These are phyloP conservation scores for Phialophora chinensis DNA, from an alignment of 2,329 filamentous ascomycete genomes.

Conservation along the genomic window DNA sequence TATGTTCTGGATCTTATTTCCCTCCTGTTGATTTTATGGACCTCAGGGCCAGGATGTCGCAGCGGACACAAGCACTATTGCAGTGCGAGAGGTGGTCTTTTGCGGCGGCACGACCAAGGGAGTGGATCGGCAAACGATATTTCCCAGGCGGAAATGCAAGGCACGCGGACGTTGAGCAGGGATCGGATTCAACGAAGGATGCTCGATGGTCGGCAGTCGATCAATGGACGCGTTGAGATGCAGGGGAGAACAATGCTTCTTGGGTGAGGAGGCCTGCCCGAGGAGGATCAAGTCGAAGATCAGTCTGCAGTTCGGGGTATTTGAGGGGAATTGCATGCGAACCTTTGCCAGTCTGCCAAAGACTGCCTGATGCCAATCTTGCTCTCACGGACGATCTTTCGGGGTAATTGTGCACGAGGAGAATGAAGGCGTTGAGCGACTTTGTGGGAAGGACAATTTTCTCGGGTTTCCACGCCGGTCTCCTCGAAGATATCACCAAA, in stretches of 20 bases:
- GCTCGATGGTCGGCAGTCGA: conserved; percentile 15
- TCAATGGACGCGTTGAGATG: conserved; percentile 6
- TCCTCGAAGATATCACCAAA: conserved; percentile 12
- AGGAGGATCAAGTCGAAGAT: conserved; percentile 14
- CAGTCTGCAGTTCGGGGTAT: conserved; percentile 23
- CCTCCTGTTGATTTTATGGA: conserved; percentile 1
- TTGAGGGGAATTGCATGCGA: conserved; percentile 15
- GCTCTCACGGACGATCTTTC: conserved; percentile 7
- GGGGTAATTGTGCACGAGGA: background rate
- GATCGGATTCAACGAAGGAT: conserved; percentile 5
- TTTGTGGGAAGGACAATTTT: background rate
- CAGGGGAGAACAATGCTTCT: background rate
- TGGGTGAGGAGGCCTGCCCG: conserved; percentile 12
- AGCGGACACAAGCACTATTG: background rate
- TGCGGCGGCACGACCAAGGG: background rate
- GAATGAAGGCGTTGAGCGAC: background rate
- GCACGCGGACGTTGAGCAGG: conserved; percentile 13
- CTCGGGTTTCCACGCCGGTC: background rate
- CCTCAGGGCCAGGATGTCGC: background rate
- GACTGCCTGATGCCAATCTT: conserved; percentile 2
- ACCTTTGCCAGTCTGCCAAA: conserved; percentile 13
- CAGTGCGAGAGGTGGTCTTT: background rate
- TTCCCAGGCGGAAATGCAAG: conserved; percentile 16
- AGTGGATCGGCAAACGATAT: conserved; percentile 1
- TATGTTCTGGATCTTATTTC: conserved; percentile 8